A percentile compares a stretch with the other conserved stretches of the same genome.
Evolutionary conservation across 176 grass and related monocot genomes (phyloP).

Genomic region (Ensete ventricosum): DNA sequence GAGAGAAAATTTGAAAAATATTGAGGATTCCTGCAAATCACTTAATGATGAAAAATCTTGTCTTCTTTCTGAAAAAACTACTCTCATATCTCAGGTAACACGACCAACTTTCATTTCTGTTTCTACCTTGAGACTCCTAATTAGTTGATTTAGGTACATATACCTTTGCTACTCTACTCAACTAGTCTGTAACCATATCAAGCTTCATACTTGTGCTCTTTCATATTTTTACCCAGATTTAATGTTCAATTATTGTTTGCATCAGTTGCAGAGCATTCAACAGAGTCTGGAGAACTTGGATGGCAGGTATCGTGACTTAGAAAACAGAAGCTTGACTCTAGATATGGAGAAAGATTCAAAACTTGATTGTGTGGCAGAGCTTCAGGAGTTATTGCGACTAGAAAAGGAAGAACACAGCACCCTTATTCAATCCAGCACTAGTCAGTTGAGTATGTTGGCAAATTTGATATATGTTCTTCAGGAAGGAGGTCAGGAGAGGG

Average conservation of each 20-base stretch:
- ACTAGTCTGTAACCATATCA: neutral
- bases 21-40: constrained; percentile 41
- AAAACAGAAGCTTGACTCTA: constrained; percentile 48
- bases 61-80: constrained; percentile 56
- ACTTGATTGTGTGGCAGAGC: constrained; percentile 32
- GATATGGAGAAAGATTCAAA: constrained; percentile 50
- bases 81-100: constrained; percentile 60
- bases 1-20: constrained; percentile 50
- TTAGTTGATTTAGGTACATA: neutral
- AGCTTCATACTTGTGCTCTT: neutral
- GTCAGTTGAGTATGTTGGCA: neutral
- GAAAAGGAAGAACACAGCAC: constrained; percentile 43
- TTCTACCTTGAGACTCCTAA: neutral
- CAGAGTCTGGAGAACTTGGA: constrained; percentile 51
- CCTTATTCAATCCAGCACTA: constrained; percentile 32
- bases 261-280: constrained; percentile 61
- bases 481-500: constrained; percentile 34
- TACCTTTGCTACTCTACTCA: neutral
- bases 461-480: constrained; percentile 39
- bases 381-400: constrained; percentile 39
- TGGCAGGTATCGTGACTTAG: constrained; percentile 47
- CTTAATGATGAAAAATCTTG: constrained; percentile 51
- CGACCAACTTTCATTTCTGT: neutral
- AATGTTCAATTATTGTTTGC: constrained; percentile 3
- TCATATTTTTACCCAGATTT: neutral